Percentiles rank a stretch among this genome's conserved stretches.
phyloP scores from a whole-genome alignment of 192 early-diverging fungal species.

The Rhizophlyctis rosea region DNA sequence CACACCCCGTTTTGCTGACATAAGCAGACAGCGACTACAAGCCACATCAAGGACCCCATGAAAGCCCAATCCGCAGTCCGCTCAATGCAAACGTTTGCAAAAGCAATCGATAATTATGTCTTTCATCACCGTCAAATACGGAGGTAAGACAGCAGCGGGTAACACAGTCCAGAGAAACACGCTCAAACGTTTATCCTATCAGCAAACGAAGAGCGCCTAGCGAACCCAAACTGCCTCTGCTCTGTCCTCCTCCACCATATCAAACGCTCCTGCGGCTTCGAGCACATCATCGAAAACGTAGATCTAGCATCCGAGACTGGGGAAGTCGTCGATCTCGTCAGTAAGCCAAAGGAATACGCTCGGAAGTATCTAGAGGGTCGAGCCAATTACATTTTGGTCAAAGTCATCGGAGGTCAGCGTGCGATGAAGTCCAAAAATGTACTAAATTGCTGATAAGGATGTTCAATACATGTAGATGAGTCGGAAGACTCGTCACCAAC shows the following conservation, averaged over 20 bases:
- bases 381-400: slow-evolving; percentile 60
- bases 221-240: slow-evolving; percentile 49
- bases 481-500: slow-evolving; percentile 36
- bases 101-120: slow-evolving; percentile 17
- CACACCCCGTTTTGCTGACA: too few species aligned
- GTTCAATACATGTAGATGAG: slow-evolving; percentile 28
- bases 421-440: slow-evolving; percentile 17
- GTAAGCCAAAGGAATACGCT: slow-evolving; percentile 54
- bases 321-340: slow-evolving; percentile 50
- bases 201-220: slow-evolving; percentile 51
- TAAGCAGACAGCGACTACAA: too few species aligned
- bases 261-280: slow-evolving; percentile 36
- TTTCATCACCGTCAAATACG: slow-evolving; percentile 44
- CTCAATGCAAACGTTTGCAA: too few species aligned
- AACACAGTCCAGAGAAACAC: background rate
- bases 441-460: background rate
- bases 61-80: too few species aligned
- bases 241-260: slow-evolving; percentile 46
- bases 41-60: too few species aligned
- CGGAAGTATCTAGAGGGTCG: slow-evolving; percentile 47
- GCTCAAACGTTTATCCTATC: background rate
- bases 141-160: slow-evolving; percentile 18
- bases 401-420: slow-evolving; percentile 51
- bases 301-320: slow-evolving; percentile 53
- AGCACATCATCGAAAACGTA: slow-evolving; percentile 31